These are phyloP conservation scores for Trifolium subterraneum DNA, from an alignment of 306 rosid species.

Conservation along the genomic window DNA sequence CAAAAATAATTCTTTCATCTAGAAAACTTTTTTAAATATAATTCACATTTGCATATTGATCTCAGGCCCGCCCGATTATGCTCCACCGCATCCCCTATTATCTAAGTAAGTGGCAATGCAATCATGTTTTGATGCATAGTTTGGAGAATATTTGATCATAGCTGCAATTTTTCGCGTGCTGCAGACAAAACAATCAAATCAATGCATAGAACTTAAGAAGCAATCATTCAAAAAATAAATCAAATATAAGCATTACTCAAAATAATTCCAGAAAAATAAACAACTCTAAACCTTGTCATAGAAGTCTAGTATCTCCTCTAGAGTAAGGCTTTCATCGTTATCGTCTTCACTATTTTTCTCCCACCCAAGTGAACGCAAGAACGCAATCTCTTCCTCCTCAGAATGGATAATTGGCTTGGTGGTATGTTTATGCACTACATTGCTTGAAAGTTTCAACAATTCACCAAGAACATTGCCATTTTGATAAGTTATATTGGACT, in stretches of 20 bases:
- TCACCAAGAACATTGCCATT: constrained; percentile 21
- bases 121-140: constrained; percentile 14
- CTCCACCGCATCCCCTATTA: constrained; percentile 20
- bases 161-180: constrained; percentile 41
- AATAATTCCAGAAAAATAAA: background rate
- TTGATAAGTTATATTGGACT: background rate
- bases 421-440: constrained; percentile 24
- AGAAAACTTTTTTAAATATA: background rate
- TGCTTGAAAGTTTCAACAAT: constrained; percentile 36
- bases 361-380: constrained; percentile 56
- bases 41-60: constrained; percentile 21
- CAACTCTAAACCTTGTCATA: constrained; percentile 37
- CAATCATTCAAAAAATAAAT: background rate
- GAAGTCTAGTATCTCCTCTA: constrained; percentile 49
- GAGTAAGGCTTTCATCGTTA: constrained; percentile 44
- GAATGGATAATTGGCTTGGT: constrained; percentile 11
- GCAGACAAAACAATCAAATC: constrained; percentile 32
- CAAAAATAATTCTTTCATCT: background rate
- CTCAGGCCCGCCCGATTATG: background rate
- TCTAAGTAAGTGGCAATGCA: constrained; percentile 14
- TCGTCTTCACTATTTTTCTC: constrained; percentile 41
- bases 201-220: constrained; percentile 6
- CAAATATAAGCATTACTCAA: background rate
- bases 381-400: constrained; percentile 49
- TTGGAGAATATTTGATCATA: constrained; percentile 23